Evolutionary conservation across 1,284 basidiomycete species (phyloP), one percentile per base, ranked within the genome.

Genomic region (Phellopilus nigrolimitatus): DNA sequence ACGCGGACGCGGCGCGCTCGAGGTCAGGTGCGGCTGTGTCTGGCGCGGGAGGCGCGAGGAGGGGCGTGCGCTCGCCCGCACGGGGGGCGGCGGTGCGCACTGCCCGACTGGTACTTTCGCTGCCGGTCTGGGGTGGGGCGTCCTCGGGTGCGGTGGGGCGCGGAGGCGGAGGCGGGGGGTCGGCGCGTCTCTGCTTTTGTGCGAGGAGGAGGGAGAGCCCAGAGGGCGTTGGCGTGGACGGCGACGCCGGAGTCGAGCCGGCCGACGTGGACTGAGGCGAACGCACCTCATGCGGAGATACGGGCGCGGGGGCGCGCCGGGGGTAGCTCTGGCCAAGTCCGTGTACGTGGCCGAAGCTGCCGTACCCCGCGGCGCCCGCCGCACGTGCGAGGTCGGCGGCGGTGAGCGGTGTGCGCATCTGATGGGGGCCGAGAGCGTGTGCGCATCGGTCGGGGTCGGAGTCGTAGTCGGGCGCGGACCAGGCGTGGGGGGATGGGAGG

Each of bases 181-280:
- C 48, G 19, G 42, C 12, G 24, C 24, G 34, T 46, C 60, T 64
- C 8, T 60, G 67, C n/a, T n/a, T n/a, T n/a, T n/a, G n/a, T n/a
- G 72, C 64, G 46, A 74, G 61, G 22, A 73, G 64, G 15, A 75
- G 47, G 3, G 74, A 72, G 31, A 74, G 63, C 1, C 66, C 71
- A 7, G 71, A 75, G n/a, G 74, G 72, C 10, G 65, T 58, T 7
- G 61, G 57, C 1, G 62, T n/a, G n/a, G n/a, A n/a, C n/a, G n/a
- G n/a, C n/a, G n/a, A n/a, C n/a, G n/a, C n/a, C n/a, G n/a, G n/a
- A n/a, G n/a, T n/a, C n/a, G n/a, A n/a, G n/a, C n/a, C 54, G 39
- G 40, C 13, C 49, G 41, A 33, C 39, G 38, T 17, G 40, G 27
- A 36, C 24, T 36, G 51, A 46, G 31, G 15, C 48, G 15, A 38